phyloP scores from a whole-genome alignment of 805 yeast genomes.

The Lipomyces sp. region DNA sequence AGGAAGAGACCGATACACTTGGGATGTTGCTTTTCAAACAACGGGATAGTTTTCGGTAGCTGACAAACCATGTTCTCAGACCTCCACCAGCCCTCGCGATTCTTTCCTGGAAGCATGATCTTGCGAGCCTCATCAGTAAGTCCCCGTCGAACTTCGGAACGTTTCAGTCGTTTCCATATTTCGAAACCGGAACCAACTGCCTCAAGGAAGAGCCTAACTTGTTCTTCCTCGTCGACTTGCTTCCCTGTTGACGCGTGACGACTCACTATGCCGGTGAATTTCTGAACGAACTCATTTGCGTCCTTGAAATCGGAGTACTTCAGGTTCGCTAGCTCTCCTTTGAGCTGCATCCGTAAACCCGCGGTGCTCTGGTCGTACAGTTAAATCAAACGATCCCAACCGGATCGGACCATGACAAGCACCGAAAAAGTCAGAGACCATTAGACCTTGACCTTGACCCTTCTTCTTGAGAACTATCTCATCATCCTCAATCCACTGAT shows the following conservation, averaged over 20 bases:
- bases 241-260: not conserved
- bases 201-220: not conserved
- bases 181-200: conserved; percentile 4
- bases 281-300: not conserved
- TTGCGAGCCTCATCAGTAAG: not conserved
- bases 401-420: no score
- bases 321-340: not conserved
- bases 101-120: not conserved
- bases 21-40: not conserved
- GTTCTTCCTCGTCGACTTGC: not conserved
- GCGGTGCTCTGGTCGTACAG: not conserved
- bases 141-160: conserved; percentile 1
- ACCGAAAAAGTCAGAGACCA: no score
- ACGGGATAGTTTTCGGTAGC: not conserved
- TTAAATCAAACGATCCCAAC: not conserved
- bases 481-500: no score
- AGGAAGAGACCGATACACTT: not conserved
- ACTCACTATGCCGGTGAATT: not conserved
- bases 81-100: not conserved
- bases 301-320: not conserved
- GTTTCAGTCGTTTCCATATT: not conserved
- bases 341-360: not conserved
- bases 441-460: no score
- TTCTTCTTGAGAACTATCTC: no score
- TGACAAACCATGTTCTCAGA: not conserved